phyloP scores from a whole-genome alignment of 768 basidiomycete species.

The Agrocybe praecox region DNA sequence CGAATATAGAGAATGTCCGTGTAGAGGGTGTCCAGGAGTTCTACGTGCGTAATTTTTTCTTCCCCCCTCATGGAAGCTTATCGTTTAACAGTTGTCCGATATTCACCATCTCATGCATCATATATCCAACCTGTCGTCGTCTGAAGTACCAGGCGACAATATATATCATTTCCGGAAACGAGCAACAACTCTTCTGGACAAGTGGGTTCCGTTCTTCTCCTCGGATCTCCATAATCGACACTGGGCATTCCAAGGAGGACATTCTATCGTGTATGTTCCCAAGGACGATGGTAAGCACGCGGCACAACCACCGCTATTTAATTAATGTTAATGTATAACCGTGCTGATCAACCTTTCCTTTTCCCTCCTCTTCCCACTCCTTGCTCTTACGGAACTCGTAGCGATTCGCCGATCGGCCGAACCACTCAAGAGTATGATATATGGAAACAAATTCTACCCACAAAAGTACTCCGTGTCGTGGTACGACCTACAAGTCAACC shows the following conservation, averaged over 20 bases:
- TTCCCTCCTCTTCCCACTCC: too few species aligned
- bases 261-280: constrained; percentile 11
- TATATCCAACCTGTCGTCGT: neutral
- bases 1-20: constrained; percentile 1
- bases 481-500: constrained; percentile 8
- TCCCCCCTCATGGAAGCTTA: neutral
- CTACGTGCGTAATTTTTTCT: constrained; percentile 1
- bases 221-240: constrained; percentile 6
- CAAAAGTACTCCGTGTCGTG: constrained; percentile 12
- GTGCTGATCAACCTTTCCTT: neutral
- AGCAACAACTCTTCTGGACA: constrained; percentile 5
- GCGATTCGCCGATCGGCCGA: constrained; percentile 1
- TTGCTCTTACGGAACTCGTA: too few species aligned
- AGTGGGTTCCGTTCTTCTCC: constrained; percentile 7
- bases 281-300: constrained; percentile 8
- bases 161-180: constrained; percentile 15
- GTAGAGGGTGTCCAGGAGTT: constrained; percentile 5
- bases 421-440: constrained; percentile 5
- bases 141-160: constrained; percentile 12
- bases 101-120: constrained; percentile 14
- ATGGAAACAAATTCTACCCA: constrained; percentile 6
- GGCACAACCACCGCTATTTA: too few species aligned
- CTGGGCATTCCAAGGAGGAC: constrained; percentile 15
- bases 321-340: too few species aligned
- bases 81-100: constrained; percentile 4